Percentiles rank a stretch among this genome's conserved stretches.
phyloP scores from a whole-genome alignment of 2,329 filamentous ascomycete species.

The Myotisia sp. region DNA sequence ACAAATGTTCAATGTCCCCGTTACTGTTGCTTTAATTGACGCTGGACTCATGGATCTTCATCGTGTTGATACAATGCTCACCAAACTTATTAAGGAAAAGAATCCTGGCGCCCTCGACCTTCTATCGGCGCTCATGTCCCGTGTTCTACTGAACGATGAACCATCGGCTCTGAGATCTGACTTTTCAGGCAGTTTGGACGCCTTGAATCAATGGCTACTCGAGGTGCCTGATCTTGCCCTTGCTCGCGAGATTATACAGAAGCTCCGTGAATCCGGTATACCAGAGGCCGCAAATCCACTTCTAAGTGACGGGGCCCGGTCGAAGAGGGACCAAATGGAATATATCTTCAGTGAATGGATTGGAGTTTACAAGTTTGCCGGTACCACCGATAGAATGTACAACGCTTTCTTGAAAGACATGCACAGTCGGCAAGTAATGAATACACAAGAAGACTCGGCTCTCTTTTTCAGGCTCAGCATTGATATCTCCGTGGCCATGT shows the following conservation, averaged over 20 bases:
- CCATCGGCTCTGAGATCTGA: slow-evolving; percentile 70
- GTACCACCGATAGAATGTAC: slow-evolving; percentile 56
- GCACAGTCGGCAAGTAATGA: slow-evolving; percentile 58
- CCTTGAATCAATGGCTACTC: slow-evolving; percentile 64
- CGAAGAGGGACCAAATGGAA: slow-evolving; percentile 69
- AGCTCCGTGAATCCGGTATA: slow-evolving; percentile 42
- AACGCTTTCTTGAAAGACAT: slow-evolving; percentile 73
- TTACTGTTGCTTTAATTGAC: slow-evolving; percentile 47
- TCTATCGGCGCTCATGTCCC: slow-evolving; percentile 64
- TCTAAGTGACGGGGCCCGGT: slow-evolving; percentile 41
- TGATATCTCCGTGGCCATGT: slow-evolving; percentile 63
- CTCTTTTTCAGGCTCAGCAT: slow-evolving; percentile 68
- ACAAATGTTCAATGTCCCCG: slow-evolving; percentile 47
- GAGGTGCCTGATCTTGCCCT: slow-evolving; percentile 54
- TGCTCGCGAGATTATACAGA: slow-evolving; percentile 57
- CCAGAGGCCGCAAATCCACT: slow-evolving; percentile 41
- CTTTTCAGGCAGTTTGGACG: slow-evolving; percentile 69
- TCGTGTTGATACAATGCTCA: slow-evolving; percentile 55
- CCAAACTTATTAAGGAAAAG: slow-evolving; percentile 56
- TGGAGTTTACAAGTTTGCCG: slow-evolving; percentile 62
- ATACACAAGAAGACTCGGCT: slow-evolving; percentile 59
- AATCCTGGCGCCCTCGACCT: slow-evolving; percentile 63
- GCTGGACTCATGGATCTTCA: slow-evolving; percentile 47
- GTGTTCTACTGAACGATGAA: slow-evolving; percentile 62
- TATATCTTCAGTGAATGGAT: slow-evolving; percentile 97